Evolutionary conservation across 495 filamentous ascomycete genomes (phyloP), one percentile per base, ranked within the genome.

Genomic region (Tetracladium marchalianum): DNA sequence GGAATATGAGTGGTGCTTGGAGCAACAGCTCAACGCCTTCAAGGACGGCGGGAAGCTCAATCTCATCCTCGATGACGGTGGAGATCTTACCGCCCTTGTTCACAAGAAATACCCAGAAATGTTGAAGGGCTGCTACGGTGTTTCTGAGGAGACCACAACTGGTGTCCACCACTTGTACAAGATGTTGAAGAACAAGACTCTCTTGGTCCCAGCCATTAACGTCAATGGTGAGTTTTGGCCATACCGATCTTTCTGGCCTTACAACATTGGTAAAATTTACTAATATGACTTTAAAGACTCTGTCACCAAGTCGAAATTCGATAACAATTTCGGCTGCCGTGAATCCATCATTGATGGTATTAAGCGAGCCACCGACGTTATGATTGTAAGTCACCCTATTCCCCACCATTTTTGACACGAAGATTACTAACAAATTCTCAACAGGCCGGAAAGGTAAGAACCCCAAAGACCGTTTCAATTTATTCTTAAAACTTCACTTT

Each of bases 291-390:
- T 27, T 27, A 3, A 3, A 27, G 51, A 58, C 38, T 54, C 52
- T 11, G 51, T 54, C 39, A 59, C 92, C 66, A 96, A 97, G 83
- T 95, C 88, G 71, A 98, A 98, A 77, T 98, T 98, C 67, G 92
- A 98, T 80, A 98, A 98, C 78, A 76, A 97, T 47, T 98, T 97
- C 78, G 93, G 93, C 56, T 98, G 92, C 86, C 83, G 87, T 64
- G 92, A 98, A 76, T 96, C 92, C 49, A 81, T 98, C 62, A 83
- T 98, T 53, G 92, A 98, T 68, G 92, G 92, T 69, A 98, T 98
- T 80, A 98, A 97, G 84, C 90, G 92, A 72, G 92, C 92, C 47
- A 98, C 92, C 63, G 92, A 98, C 76, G 92, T 97, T 67, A 98
- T 98, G 92, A 88, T 98, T 76, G 92, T 93, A 59, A 93, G 92